Evolutionary conservation across 441 rosid species (phyloP).

Genomic region (Isatis lusitanica): DNA sequence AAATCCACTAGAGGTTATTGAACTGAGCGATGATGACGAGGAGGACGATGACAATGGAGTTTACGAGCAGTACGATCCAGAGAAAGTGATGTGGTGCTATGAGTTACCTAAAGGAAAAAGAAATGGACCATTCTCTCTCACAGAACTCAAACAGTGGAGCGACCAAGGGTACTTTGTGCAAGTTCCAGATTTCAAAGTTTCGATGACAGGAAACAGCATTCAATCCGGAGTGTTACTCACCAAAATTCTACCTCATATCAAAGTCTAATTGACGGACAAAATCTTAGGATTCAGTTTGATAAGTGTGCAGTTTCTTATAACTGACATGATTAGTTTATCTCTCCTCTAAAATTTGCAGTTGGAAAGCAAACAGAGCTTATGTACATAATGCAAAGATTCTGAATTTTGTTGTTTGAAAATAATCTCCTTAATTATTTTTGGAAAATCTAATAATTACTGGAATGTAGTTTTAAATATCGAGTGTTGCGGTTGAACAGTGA

Average conservation of each 20-base stretch:
- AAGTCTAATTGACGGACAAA: not conserved
- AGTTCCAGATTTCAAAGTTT: conserved; percentile 54
- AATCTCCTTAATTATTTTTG: too few species aligned
- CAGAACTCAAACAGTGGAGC: conserved; percentile 52
- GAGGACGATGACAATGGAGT: conserved; percentile 15
- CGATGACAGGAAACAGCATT: conserved; percentile 51
- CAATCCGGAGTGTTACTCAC: conserved; percentile 42
- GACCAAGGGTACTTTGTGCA: conserved; percentile 50
- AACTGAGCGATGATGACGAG: conserved; percentile 44
- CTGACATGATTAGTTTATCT: not conserved
- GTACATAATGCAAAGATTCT: too few species aligned
- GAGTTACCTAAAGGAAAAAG: conserved; percentile 54
- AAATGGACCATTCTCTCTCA: conserved; percentile 65
- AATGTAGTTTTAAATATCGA: too few species aligned
- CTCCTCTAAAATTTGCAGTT: not conserved
- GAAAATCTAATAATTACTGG: too few species aligned
- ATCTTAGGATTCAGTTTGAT: not conserved
- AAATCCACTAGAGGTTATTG: conserved; percentile 43
- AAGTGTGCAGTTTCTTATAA: not conserved
- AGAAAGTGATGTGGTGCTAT: conserved; percentile 60
- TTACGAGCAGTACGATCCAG: conserved; percentile 10
- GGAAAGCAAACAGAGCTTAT: not conserved
- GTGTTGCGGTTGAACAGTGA: too few species aligned
- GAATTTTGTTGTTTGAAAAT: too few species aligned
- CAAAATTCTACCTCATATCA: conserved; percentile 33